Percentiles rank a stretch among this genome's conserved stretches.
Conservation (phyloP, 805 yeast genomes). For the Zygotorulaspora danielsina region DNA sequence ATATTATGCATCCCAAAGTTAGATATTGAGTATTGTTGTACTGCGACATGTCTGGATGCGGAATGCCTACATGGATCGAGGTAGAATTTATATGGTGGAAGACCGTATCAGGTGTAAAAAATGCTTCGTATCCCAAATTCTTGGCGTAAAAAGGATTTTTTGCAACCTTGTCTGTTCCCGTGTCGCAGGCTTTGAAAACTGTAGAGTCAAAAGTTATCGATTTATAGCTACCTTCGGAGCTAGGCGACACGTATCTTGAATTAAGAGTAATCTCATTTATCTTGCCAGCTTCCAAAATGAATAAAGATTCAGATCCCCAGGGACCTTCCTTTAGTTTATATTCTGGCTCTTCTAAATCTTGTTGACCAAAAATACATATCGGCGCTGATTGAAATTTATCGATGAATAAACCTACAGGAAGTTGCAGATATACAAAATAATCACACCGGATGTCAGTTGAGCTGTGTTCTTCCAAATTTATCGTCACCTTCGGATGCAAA, state of each 20-base stretch:
- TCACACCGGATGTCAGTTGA: conserved; percentile 35
- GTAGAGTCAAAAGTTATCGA: conserved; percentile 37
- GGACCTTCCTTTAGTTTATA: conserved; percentile 37
- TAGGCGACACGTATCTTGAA: conserved; percentile 48
- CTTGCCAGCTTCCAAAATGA: conserved; percentile 31
- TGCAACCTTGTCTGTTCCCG: conserved; percentile 23
- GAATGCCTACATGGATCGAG: conserved; percentile 36
- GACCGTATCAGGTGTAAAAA: conserved; percentile 44
- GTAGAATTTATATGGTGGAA: conserved; percentile 37
- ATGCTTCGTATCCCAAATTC: conserved; percentile 42
- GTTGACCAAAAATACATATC: conserved; percentile 47
- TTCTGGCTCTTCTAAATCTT: conserved; percentile 54
- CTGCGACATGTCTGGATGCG: conserved; percentile 38
- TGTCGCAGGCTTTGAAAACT: conserved; percentile 50
- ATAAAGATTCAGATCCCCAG: conserved; percentile 47
- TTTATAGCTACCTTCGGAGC: conserved; percentile 15
- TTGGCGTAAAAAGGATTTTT: conserved; percentile 40
- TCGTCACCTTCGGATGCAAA: conserved; percentile 36
- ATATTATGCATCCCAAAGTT: conserved; percentile 37
- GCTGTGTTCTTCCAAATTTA: conserved; percentile 14
- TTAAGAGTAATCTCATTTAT: conserved; percentile 43
- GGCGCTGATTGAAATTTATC: conserved; percentile 52
- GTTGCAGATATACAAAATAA: conserved; percentile 40
- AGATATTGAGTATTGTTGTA: conserved; percentile 33
- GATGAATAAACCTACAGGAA: conserved; percentile 47